Conservation (phyloP, 257 asterid species). For the Oldenlandia corymbosa region DNA sequence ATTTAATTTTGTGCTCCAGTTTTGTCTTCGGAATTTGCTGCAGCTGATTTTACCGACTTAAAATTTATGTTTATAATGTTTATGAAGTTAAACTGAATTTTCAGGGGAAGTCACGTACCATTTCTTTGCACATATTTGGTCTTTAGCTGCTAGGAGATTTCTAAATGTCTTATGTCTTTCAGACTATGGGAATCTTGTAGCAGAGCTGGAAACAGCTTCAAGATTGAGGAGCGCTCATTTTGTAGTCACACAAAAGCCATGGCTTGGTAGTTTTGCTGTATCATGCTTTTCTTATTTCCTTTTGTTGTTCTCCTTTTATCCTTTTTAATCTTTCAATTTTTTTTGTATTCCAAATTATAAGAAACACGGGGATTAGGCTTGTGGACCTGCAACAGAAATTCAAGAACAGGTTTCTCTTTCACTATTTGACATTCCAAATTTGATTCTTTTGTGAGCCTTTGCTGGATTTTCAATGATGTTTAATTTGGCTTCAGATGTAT, state of each 20-base stretch:
- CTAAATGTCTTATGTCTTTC: constrained; percentile 1
- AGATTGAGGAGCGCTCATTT: constrained; percentile 65
- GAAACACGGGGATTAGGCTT: too few relatives aligned
- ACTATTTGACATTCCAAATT: too few relatives aligned
- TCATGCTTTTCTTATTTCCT: neutral
- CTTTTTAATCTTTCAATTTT: too few relatives aligned
- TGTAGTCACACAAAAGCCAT: constrained; percentile 76
- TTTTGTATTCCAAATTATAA: too few relatives aligned
- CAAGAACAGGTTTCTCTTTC: too few relatives aligned
- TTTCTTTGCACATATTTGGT: neutral
- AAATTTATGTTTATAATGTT: neutral
- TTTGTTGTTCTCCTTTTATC: too few relatives aligned
- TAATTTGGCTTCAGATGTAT: too few relatives aligned
- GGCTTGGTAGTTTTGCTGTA: constrained; percentile 70
- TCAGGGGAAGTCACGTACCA: neutral
- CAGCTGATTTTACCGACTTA: neutral
- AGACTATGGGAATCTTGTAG: constrained; percentile 60
- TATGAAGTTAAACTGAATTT: neutral
- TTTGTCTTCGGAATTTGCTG: too few relatives aligned
- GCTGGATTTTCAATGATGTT: too few relatives aligned
- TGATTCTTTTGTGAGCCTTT: too few relatives aligned
- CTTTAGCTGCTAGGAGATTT: neutral
- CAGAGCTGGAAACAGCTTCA: constrained; percentile 75
- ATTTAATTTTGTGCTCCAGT: too few relatives aligned
- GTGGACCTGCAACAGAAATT: too few relatives aligned